Conservation (phyloP, 441 rosid genomes). For the Macaranga tanarius region DNA sequence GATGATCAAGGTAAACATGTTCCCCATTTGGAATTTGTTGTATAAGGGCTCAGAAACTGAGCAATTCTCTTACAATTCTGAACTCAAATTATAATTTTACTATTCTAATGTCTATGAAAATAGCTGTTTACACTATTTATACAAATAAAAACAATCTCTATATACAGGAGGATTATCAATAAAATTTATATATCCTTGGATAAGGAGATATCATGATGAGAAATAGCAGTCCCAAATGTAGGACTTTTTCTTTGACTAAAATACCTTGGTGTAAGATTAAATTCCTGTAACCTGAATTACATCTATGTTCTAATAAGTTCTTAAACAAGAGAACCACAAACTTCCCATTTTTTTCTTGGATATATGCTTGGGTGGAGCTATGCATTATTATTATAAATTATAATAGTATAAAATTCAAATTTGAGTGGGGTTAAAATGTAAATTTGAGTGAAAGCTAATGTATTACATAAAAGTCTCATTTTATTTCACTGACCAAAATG, state of each 20-base stretch:
- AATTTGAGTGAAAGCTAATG: too few species aligned
- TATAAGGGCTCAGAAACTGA: background rate
- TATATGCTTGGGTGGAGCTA: background rate
- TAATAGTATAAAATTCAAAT: too few species aligned
- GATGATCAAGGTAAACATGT: constrained; percentile 84
- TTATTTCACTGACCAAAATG: too few species aligned
- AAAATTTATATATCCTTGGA: background rate
- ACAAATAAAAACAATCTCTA: background rate
- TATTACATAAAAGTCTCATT: too few species aligned
- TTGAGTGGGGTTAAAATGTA: too few species aligned
- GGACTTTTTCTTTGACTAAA: too few species aligned
- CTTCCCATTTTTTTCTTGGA: background rate
- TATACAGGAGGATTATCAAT: background rate
- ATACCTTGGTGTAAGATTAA: too few species aligned
- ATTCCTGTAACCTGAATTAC: background rate
- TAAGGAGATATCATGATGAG: background rate
- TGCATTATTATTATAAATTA: too few species aligned
- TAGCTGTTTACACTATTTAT: background rate
- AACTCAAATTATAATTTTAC: background rate
- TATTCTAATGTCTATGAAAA: background rate
- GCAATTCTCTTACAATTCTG: background rate
- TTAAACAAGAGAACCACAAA: background rate
- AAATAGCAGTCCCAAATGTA: background rate
- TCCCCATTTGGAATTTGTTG: constrained; percentile 1
- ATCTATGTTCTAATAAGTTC: background rate